A percentile compares a stretch with the other conserved stretches of the same genome.
These are phyloP conservation scores for Phytophthora multivora DNA, from an alignment of 352 stramenopile genomes.

Conservation along the genomic window DNA sequence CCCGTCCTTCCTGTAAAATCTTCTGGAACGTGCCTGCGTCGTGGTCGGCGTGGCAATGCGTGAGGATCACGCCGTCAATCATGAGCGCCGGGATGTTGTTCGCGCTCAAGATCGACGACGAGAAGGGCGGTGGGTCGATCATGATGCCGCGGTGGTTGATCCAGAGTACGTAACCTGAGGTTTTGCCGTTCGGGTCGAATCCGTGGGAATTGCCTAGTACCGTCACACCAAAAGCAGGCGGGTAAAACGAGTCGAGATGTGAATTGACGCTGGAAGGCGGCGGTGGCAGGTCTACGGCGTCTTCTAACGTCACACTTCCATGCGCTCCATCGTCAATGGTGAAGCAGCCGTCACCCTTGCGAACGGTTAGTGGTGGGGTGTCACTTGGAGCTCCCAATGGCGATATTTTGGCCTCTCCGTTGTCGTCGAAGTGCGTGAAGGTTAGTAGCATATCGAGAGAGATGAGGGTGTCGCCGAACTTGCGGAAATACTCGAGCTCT, in stretches of 20 bases:
- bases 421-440: conserved; percentile 87
- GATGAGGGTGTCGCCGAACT: conserved; percentile 90
- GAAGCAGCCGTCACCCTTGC: conserved; percentile 68
- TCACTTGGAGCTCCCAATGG: conserved; percentile 59
- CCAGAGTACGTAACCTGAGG: conserved; percentile 96
- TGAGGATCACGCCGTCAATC: conserved; percentile 97
- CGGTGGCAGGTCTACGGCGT: conserved; percentile 60
- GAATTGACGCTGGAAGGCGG: conserved; percentile 39
- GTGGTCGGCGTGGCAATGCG: conserved; percentile 96
- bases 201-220: conserved; percentile 96
- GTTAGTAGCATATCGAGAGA: conserved; percentile 88
- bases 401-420: conserved; percentile 56
- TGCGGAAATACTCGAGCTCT: conserved; percentile 90
- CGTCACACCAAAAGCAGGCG: conserved; percentile 95
- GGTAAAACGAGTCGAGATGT: conserved; percentile 85
- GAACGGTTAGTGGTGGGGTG: conserved; percentile 49
- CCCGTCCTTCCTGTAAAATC: conserved; percentile 93
- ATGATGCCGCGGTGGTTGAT: conserved; percentile 97
- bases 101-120: conserved; percentile 80
- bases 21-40: conserved; percentile 97
- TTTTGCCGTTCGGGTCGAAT: conserved; percentile 94
- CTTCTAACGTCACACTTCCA: conserved; percentile 61
- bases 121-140: conserved; percentile 96
- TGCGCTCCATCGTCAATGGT: conserved; percentile 60
- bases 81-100: conserved; percentile 91